Evolutionary conservation across 352 stramenopile species (phyloP).

Genomic region (Globisporangium yorkense): DNA sequence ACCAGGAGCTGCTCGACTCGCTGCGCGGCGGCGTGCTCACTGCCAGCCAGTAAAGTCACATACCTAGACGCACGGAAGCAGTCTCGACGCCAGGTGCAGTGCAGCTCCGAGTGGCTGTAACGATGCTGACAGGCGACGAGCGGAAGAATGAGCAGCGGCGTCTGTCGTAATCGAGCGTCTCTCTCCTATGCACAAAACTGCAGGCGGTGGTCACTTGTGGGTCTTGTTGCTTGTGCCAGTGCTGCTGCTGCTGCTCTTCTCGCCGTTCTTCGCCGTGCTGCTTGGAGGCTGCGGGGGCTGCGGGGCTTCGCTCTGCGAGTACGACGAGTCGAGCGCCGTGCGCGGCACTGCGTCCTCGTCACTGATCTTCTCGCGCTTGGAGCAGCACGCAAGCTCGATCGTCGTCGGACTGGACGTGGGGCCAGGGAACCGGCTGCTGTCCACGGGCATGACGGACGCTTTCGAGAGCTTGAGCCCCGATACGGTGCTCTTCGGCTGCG

Average conservation of each 20-base stretch:
- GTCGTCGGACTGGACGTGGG: not conserved
- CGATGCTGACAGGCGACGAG: no score
- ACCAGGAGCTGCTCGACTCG: constrained; percentile 48
- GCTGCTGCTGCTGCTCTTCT: not conserved
- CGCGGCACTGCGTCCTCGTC: not conserved
- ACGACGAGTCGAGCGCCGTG: constrained; percentile 8
- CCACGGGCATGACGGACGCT: constrained; percentile 57
- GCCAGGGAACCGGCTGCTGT: constrained; percentile 6
- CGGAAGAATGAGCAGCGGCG: no score
- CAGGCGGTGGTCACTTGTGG: no score
- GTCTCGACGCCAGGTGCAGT: no score
- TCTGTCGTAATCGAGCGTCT: no score
- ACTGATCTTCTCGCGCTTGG: not conserved
- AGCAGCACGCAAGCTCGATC: constrained; percentile 11
- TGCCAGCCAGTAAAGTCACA: constrained; percentile 6
- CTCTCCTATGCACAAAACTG: no score
- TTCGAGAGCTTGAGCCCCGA: constrained; percentile 32
- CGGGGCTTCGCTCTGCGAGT: constrained; percentile 18
- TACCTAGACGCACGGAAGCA: no score
- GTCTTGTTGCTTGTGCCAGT: no score
- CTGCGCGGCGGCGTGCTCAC: constrained; percentile 29
- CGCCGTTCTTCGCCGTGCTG: not conserved
- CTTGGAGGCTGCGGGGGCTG: not conserved
- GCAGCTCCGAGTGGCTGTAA: no score
- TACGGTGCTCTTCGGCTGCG: constrained; percentile 3